These are phyloP conservation scores for Stephanocyclus meneghinianus DNA, from an alignment of 352 stramenopile genomes.

Conservation along the genomic window DNA sequence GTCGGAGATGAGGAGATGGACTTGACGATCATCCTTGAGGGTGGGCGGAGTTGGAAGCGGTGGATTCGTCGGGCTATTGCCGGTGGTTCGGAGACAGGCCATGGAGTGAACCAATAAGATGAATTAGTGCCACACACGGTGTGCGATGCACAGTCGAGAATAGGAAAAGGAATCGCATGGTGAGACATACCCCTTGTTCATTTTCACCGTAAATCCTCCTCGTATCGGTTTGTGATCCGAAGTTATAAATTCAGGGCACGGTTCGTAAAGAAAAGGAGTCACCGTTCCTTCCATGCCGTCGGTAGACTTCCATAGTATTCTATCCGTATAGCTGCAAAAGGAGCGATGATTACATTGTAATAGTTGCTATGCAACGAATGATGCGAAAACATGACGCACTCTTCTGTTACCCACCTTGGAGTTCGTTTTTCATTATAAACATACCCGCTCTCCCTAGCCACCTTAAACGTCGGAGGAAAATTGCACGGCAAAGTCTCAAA, in stretches of 20 bases:
- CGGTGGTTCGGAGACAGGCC: not conserved
- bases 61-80: not conserved
- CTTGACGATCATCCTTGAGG: conserved; percentile 12
- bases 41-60: not conserved
- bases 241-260: conserved; percentile 63
- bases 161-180: not conserved
- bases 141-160: not conserved
- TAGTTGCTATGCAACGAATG: not conserved
- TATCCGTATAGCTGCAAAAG: conserved; percentile 65
- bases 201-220: conserved; percentile 61
- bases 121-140: not conserved
- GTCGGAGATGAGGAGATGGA: conserved; percentile 60
- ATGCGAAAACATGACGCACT: not conserved
- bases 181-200: conserved; percentile 43
- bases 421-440: conserved; percentile 71
- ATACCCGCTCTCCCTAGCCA: conserved; percentile 57
- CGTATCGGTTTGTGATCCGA: conserved; percentile 79
- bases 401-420: conserved; percentile 44
- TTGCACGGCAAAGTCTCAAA: conserved; percentile 71
- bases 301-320: conserved; percentile 75
- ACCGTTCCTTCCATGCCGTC: conserved; percentile 58
- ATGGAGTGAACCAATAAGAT: too few species aligned
- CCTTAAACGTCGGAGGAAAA: conserved; percentile 78
- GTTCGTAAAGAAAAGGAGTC: conserved; percentile 67
- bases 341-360: too few species aligned